phyloP scores from a whole-genome alignment of 2,329 filamentous ascomycete species.

The Emergomyces africanus region DNA sequence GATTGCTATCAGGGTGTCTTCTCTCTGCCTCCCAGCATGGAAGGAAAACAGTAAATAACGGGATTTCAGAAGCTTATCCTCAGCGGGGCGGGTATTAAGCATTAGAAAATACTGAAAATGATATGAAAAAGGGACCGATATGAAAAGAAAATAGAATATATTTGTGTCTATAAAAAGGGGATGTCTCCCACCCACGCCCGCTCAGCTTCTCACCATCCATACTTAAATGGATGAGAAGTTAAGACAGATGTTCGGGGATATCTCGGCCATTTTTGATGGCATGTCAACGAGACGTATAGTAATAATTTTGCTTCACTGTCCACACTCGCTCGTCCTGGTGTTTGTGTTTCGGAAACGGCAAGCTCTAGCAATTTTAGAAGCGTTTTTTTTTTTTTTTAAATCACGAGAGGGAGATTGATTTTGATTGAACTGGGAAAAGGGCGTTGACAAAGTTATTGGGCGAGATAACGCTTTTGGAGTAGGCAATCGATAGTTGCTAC shows the following conservation, averaged over 20 bases:
- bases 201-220: conserved; percentile 32
- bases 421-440: background rate
- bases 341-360: conserved; percentile 36
- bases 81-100: background rate
- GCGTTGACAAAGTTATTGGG: background rate
- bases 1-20: background rate
- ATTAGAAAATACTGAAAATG: background rate
- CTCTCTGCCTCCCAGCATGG: background rate
- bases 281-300: conserved; percentile 16
- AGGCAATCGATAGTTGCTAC: background rate
- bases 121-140: background rate
- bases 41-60: background rate
- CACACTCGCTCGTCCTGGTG: conserved; percentile 43
- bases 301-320: conserved; percentile 45
- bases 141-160: background rate
- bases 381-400: conserved; percentile 13
- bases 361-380: conserved; percentile 45
- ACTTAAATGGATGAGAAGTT: conserved; percentile 34
- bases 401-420: background rate
- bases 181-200: conserved; percentile 34
- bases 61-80: background rate
- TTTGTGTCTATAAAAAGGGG: conserved; percentile 1
- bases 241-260: conserved; percentile 26
- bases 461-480: background rate
- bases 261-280: conserved; percentile 13